phyloP scores from a whole-genome alignment of 768 basidiomycete genomes.

The Collybia sordida region DNA sequence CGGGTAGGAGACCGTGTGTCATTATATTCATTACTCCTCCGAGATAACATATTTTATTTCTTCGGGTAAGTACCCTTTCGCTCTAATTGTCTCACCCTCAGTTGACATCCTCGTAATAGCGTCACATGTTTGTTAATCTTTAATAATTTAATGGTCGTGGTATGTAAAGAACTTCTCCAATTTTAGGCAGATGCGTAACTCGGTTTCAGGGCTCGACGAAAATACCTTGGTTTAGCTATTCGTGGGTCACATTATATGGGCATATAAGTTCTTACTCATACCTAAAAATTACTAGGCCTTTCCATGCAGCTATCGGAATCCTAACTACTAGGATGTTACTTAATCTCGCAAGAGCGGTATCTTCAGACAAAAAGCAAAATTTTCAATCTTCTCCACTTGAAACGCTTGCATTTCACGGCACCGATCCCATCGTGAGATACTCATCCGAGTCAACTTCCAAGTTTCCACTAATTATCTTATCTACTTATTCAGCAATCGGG shows the following conservation, averaged over 20 bases:
- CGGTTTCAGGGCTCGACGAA: slow-evolving; percentile 33
- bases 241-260: slow-evolving; percentile 18
- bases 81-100: not conserved
- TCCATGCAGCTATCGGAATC: slow-evolving; percentile 48
- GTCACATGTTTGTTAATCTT: slow-evolving; percentile 38
- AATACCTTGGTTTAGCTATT: slow-evolving; percentile 52
- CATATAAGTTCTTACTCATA: not conserved
- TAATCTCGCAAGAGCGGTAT: slow-evolving; percentile 37
- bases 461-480: too few species aligned
- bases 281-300: slow-evolving; percentile 28
- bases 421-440: too few species aligned
- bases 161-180: slow-evolving; percentile 9
- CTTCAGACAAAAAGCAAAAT: not conserved
- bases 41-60: slow-evolving; percentile 46
- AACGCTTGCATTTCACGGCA: too few species aligned
- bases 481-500: too few species aligned
- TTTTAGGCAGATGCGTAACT: not conserved
- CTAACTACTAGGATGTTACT: slow-evolving; percentile 46
- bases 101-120: slow-evolving; percentile 17
- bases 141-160: slow-evolving; percentile 48
- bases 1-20: slow-evolving; percentile 23
- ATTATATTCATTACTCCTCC: slow-evolving; percentile 34
- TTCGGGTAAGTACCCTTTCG: slow-evolving; percentile 28
- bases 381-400: too few species aligned
- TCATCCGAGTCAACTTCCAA: too few species aligned